Evolutionary conservation across 1,139 yeast species (phyloP).

Genomic region (Spathaspora sp.): DNA sequence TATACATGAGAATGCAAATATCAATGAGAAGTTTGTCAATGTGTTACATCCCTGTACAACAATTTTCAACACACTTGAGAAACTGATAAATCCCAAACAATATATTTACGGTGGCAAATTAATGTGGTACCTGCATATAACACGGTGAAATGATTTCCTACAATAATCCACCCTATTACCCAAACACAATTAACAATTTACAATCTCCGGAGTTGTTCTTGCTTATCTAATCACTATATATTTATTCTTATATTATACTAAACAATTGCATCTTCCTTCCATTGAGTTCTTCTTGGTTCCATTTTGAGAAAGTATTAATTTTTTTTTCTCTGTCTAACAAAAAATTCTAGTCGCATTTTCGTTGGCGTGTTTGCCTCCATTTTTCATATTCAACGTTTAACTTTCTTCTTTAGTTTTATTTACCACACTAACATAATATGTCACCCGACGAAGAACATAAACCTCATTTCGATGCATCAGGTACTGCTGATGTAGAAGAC

Average conservation of each 20-base stretch:
- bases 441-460: constrained; percentile 23
- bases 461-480: constrained; percentile 47
- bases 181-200: too few relatives aligned
- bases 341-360: not conserved
- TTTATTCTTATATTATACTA: not conserved
- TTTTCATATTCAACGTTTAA: not conserved
- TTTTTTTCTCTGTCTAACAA: not conserved
- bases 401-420: not conserved
- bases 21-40: too few relatives aligned
- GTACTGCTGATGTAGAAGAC: constrained; percentile 58
- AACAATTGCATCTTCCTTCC: not conserved
- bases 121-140: not conserved
- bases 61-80: not conserved
- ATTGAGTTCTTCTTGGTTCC: not conserved
- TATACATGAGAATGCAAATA: too few relatives aligned
- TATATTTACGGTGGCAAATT: not conserved
- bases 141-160: too few relatives aligned
- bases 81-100: not conserved
- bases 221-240: too few relatives aligned
- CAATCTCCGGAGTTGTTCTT: too few relatives aligned
- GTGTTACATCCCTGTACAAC: too few relatives aligned
- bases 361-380: not conserved
- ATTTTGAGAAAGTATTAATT: not conserved
- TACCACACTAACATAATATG: not conserved
- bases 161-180: too few relatives aligned